Evolutionary conservation across 2,329 filamentous ascomycete species (phyloP).

Genomic region (Geosmithia morbida): DNA sequence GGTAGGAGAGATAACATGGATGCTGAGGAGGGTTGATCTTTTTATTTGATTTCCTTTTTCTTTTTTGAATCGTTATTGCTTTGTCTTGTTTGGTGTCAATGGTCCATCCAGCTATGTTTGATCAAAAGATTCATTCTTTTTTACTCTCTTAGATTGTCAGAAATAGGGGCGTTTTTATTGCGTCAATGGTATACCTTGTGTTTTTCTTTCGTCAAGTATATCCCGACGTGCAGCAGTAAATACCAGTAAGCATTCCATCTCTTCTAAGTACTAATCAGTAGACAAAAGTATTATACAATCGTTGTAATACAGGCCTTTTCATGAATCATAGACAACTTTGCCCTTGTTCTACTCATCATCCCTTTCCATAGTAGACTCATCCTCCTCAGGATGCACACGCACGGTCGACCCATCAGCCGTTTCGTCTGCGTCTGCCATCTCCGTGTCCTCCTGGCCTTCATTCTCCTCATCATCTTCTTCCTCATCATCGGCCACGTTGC

Average conservation of each 20-base stretch:
- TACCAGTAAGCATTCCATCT: background rate
- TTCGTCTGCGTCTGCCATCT: background rate
- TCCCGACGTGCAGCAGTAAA: background rate
- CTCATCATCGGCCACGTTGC: constrained; percentile 4
- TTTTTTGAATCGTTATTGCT: too few relatives aligned
- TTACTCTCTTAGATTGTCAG: too few relatives aligned
- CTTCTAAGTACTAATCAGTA: background rate
- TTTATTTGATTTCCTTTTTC: too few relatives aligned
- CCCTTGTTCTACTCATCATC: background rate
- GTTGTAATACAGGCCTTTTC: background rate
- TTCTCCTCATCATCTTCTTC: constrained; percentile 1
- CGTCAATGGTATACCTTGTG: too few relatives aligned
- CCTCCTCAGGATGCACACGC: background rate
- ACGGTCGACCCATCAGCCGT: constrained; percentile 3
- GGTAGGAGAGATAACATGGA: constrained; percentile 53
- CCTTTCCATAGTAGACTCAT: background rate
- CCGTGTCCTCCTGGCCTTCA: constrained; percentile 1
- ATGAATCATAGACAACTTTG: background rate
- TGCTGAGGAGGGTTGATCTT: constrained; percentile 49
- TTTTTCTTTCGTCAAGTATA: background rate
- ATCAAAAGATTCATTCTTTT: too few relatives aligned
- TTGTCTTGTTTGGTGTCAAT: too few relatives aligned
- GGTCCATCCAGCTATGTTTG: too few relatives aligned
- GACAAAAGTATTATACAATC: background rate
- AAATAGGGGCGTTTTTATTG: too few relatives aligned